A percentile compares a stretch with the other conserved stretches of the same genome.
These are phyloP conservation scores for Colletotrichum caudatum DNA, from an alignment of 2,329 filamentous ascomycete genomes.

Conservation along the genomic window DNA sequence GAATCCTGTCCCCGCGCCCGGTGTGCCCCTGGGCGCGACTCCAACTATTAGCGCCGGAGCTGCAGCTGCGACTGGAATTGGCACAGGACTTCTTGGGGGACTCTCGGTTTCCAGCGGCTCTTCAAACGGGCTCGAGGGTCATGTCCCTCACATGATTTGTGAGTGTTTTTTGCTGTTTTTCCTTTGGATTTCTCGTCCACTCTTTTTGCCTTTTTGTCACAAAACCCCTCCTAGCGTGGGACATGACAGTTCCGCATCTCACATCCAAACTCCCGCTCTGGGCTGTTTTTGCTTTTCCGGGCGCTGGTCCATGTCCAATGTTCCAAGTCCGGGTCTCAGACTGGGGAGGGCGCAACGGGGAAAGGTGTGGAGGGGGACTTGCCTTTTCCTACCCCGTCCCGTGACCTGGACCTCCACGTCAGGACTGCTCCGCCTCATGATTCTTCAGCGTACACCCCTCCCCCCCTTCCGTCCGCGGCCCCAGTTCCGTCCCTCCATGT, in stretches of 20 bases:
- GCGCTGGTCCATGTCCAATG: conserved; percentile 24
- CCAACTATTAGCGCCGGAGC: conserved; percentile 22
- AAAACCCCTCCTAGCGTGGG: background rate
- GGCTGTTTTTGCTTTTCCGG: conserved; percentile 18
- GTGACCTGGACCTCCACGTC: conserved; percentile 39
- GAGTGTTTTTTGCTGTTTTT: conserved; percentile 48
- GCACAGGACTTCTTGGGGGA: conserved; percentile 34
- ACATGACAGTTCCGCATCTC: conserved; percentile 10
- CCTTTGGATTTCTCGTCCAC: background rate
- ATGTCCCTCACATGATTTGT: conserved; percentile 63
- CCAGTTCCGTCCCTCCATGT: conserved; percentile 39
- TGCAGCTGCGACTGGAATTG: conserved; percentile 40
- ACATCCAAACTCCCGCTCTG: conserved; percentile 5
- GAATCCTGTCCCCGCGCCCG: conserved; percentile 23
- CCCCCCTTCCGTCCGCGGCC: conserved; percentile 18
- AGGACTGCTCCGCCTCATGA: conserved; percentile 29
- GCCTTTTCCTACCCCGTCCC: conserved; percentile 32
- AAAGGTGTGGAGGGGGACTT: conserved; percentile 27
- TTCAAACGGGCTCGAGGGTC: conserved; percentile 52
- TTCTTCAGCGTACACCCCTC: conserved; percentile 17
- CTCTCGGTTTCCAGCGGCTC: conserved; percentile 36
- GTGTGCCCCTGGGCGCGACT: conserved; percentile 25
- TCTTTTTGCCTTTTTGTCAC: background rate
- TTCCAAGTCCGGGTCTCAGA: conserved; percentile 33
- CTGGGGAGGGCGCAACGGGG: conserved; percentile 35